Percentiles rank a stretch among this genome's conserved stretches.
phyloP scores from a whole-genome alignment of 2,329 filamentous ascomycete species.

The Ophiostoma himal-ulmi region DNA sequence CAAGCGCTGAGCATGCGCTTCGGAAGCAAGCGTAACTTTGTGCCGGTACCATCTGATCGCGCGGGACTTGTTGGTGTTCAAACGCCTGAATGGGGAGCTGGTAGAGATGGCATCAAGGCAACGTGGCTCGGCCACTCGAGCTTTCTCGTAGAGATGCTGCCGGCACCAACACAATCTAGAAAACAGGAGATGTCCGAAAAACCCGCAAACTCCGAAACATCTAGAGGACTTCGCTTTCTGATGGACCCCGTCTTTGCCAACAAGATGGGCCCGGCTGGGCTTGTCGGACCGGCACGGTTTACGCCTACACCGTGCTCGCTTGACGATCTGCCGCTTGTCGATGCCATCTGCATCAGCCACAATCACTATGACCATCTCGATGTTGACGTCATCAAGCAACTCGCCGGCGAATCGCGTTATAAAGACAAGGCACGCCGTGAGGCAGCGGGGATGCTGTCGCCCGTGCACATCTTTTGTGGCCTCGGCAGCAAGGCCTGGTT shows the following conservation, averaged over 20 bases:
- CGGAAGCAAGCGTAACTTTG: not conserved
- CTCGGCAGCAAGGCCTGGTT: conserved; percentile 9
- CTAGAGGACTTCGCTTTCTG: not conserved
- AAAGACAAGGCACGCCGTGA: not conserved
- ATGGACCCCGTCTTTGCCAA: not conserved
- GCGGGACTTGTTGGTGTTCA: not conserved
- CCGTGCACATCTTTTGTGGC: not conserved
- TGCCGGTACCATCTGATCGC: not conserved
- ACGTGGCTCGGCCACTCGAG: not conserved
- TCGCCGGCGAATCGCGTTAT: conserved; percentile 42
- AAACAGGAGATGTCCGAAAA: not conserved
- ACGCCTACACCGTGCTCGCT: conserved; percentile 45
- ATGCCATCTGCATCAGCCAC: conserved; percentile 47
- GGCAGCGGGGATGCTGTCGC: not conserved
- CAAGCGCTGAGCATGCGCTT: not conserved
- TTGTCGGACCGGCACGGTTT: conserved; percentile 45
- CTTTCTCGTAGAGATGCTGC: not conserved
- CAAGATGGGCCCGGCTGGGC: not conserved
- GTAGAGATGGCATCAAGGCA: not conserved
- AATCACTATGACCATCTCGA: conserved; percentile 55
- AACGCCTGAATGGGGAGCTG: not conserved
- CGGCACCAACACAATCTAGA: not conserved
- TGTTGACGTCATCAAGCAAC: conserved; percentile 44
- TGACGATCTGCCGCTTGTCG: conserved; percentile 45
- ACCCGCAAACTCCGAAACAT: no score